These are phyloP conservation scores for Neurospora pannonica DNA, from an alignment of 495 filamentous ascomycete species.

Conservation along the genomic window DNA sequence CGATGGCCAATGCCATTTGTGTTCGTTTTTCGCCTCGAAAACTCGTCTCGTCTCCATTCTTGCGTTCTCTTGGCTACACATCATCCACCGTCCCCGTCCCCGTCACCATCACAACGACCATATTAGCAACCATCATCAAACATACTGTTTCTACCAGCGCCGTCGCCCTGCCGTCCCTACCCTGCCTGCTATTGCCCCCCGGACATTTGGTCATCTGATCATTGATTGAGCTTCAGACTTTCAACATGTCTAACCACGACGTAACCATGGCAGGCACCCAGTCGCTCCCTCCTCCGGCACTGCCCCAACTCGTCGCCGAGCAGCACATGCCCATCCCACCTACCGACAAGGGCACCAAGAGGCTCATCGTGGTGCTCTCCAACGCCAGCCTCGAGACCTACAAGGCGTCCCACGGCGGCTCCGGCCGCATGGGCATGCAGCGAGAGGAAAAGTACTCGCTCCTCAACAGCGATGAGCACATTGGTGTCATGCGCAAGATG, in stretches of 20 bases:
- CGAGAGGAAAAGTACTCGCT: conserved; percentile 91
- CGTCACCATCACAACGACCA: neutral
- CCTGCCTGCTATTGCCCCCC: neutral
- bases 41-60: neutral
- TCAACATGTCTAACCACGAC: conserved; percentile 15
- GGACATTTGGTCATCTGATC: neutral
- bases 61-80: neutral
- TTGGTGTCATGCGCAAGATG: conserved; percentile 98
- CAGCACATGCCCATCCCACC: conserved; percentile 78
- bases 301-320: conserved; percentile 86
- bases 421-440: conserved; percentile 51
- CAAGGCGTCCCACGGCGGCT: conserved; percentile 65
- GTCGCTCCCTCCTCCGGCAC: conserved; percentile 81
- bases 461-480: conserved; percentile 97
- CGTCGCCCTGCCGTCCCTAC: neutral
- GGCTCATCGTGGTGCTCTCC: conserved; percentile 90
- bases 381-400: conserved; percentile 97
- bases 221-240: neutral
- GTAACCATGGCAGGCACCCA: conserved; percentile 53
- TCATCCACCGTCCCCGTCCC: neutral
- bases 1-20: neutral
- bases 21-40: neutral
- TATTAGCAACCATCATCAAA: neutral
- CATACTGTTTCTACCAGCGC: neutral
- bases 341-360: conserved; percentile 78